Evolutionary conservation across 768 basidiomycete species (phyloP).

Genomic region (Leucogyrophana mollusca): DNA sequence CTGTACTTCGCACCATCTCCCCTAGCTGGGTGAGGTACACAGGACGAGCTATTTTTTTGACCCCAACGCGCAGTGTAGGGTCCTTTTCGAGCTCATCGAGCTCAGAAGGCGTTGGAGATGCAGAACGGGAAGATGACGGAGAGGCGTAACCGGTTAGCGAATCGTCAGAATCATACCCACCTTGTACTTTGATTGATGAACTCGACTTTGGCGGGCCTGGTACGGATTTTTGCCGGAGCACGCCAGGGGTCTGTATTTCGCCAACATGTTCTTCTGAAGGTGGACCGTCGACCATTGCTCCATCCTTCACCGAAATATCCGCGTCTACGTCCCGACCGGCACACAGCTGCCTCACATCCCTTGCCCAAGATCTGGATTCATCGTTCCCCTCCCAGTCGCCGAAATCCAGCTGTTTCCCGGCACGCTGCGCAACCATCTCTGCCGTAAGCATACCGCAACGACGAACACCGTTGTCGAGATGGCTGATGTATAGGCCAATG

Average conservation of each 20-base stretch:
- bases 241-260: background rate
- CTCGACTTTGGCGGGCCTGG: conserved; percentile 13
- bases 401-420: conserved; percentile 72
- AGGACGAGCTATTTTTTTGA: conserved; percentile 72
- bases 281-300: conserved; percentile 7
- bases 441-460: conserved; percentile 92
- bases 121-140: conserved; percentile 60
- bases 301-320: conserved; percentile 23
- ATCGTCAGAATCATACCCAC: conserved; percentile 76
- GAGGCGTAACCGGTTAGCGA: conserved; percentile 78
- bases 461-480: conserved; percentile 73
- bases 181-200: conserved; percentile 17
- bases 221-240: conserved; percentile 1
- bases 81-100: conserved; percentile 84
- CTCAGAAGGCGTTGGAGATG: conserved; percentile 80
- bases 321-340: conserved; percentile 52
- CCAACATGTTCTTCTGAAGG: conserved; percentile 15
- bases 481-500: conserved; percentile 73
- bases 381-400: conserved; percentile 81
- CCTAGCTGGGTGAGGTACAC: conserved; percentile 89
- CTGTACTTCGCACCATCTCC: conserved; percentile 65
- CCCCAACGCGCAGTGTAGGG: conserved; percentile 71
- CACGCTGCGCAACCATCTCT: conserved; percentile 67
- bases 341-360: conserved; percentile 55
- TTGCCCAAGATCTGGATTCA: conserved; percentile 62